Conservation (phyloP, 2,329 filamentous ascomycete genomes). For the Ilyonectria destructans region DNA sequence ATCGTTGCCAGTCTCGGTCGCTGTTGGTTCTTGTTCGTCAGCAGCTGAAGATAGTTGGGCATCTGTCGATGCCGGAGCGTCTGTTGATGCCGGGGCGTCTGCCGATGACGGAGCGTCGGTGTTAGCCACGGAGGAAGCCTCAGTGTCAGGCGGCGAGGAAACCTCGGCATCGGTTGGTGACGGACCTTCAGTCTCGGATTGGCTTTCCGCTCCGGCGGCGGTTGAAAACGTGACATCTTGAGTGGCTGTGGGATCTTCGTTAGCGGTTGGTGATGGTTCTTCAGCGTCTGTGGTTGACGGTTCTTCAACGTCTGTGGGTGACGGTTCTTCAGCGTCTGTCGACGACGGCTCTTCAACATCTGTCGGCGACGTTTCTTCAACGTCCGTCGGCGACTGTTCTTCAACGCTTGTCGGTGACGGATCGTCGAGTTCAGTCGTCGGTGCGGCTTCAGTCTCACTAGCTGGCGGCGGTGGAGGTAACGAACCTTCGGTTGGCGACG, state of each 20-base stretch:
- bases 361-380: neutral
- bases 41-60: neutral
- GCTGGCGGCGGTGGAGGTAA: neutral
- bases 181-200: neutral
- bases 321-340: neutral
- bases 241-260: too few species aligned
- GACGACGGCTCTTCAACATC: neutral
- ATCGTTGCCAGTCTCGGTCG: conserved; percentile 4
- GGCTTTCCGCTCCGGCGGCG: too few species aligned
- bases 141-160: neutral
- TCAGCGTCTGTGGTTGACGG: neutral
- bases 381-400: neutral
- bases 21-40: conserved; percentile 2
- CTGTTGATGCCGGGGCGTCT: neutral
- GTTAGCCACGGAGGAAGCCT: neutral
- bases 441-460: conserved; percentile 4
- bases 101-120: neutral
- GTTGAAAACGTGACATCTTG: too few species aligned
- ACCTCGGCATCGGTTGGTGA: neutral
- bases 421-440: neutral
- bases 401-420: neutral
- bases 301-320: neutral
- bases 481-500: neutral
- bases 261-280: conserved; percentile 1
- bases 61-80: conserved; percentile 7